phyloP scores from a whole-genome alignment of 164 flowering plant genomes.

The Kalanchoe fedtschenkoi region DNA sequence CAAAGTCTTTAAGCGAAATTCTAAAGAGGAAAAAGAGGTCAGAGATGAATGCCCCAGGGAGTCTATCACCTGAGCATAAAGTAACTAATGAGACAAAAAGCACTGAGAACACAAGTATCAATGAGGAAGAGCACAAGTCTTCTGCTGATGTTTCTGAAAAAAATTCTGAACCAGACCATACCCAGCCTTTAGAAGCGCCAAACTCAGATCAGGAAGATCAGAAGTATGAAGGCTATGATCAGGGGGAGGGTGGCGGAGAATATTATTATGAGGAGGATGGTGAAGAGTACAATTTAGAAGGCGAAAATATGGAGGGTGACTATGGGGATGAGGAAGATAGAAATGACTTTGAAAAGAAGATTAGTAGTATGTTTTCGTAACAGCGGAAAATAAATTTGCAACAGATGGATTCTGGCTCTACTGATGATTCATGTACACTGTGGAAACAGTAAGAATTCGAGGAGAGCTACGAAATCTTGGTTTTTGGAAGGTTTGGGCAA shows the following conservation, averaged over 20 bases:
- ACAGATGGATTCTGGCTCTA: background rate
- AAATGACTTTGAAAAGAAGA: slow-evolving; percentile 73
- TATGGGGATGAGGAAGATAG: slow-evolving; percentile 62
- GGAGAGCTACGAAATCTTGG: too few relatives aligned
- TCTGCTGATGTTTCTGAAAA: background rate
- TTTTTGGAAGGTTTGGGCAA: too few relatives aligned
- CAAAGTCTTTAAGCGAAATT: slow-evolving; percentile 72
- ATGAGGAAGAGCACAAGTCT: slow-evolving; percentile 12
- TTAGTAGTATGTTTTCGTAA: slow-evolving; percentile 38
- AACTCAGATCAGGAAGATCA: slow-evolving; percentile 23
- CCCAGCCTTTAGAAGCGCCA: slow-evolving; percentile 18
- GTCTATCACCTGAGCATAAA: slow-evolving; percentile 13
- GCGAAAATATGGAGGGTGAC: slow-evolving; percentile 45
- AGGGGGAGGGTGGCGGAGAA: slow-evolving; percentile 36
- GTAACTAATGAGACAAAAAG: slow-evolving; percentile 16
- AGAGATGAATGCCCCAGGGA: slow-evolving; percentile 16
- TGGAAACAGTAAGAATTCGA: too few relatives aligned
- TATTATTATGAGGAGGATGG: slow-evolving; percentile 50
- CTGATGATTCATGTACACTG: too few relatives aligned
- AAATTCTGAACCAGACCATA: slow-evolving; percentile 11
- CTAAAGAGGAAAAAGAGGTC: slow-evolving; percentile 66
- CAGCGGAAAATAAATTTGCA: background rate
- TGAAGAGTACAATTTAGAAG: slow-evolving; percentile 40
- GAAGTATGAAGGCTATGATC: slow-evolving; percentile 34
- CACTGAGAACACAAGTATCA: slow-evolving; percentile 12